phyloP scores from a whole-genome alignment of 1,139 yeast genomes.

The Lizanozyma gosingica region DNA sequence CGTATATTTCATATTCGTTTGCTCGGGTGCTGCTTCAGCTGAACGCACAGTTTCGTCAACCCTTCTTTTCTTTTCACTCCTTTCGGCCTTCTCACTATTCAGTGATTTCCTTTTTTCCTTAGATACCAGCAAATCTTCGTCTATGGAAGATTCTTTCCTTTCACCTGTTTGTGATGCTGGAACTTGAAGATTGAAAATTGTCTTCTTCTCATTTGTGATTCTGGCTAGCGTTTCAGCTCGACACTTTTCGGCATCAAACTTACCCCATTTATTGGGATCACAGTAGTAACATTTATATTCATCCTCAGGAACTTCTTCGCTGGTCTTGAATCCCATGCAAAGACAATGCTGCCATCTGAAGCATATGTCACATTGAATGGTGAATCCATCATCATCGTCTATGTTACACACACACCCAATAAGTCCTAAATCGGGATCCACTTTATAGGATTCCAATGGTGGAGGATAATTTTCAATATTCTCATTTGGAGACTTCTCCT shows the following conservation, averaged over 20 bases:
- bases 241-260: conserved; percentile 36
- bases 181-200: conserved; percentile 9
- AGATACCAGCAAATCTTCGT: conserved; percentile 2
- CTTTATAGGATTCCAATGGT: conserved; percentile 40
- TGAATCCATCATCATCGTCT: conserved; percentile 91
- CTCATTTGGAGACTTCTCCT: conserved; percentile 1
- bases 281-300: conserved; percentile 75
- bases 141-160: neutral
- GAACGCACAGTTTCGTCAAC: conserved; percentile 2
- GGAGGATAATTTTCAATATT: conserved; percentile 16
- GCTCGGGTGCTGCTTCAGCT: neutral
- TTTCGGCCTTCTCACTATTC: conserved; percentile 19
- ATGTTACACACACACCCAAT: conserved; percentile 87
- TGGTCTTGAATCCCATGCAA: conserved; percentile 71
- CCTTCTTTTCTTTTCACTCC: conserved; percentile 13
- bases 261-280: conserved; percentile 46
- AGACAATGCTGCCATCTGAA: conserved; percentile 91
- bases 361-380: conserved; percentile 89
- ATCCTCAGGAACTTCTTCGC: conserved; percentile 73
- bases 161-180: neutral
- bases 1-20: neutral
- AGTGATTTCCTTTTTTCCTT: conserved; percentile 20
- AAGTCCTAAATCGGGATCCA: conserved; percentile 72
- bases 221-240: conserved; percentile 28
- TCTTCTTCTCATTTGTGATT: conserved; percentile 18